Evolutionary conservation across 257 asterid genomes (phyloP).

Genomic region (Capsicum pubescens): DNA sequence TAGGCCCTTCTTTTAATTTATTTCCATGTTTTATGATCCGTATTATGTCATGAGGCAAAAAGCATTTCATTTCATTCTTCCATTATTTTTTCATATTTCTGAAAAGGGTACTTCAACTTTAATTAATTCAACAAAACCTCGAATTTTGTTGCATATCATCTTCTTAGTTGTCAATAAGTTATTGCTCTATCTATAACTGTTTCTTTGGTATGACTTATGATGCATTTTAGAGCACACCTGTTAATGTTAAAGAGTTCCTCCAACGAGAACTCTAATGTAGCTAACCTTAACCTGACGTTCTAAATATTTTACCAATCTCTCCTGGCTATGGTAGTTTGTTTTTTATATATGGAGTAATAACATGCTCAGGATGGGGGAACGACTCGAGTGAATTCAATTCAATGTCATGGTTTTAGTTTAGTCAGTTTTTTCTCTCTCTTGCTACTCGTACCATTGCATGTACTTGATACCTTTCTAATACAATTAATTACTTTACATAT

Average conservation of each 20-base stretch:
- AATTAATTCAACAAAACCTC: neutral
- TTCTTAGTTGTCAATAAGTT: neutral
- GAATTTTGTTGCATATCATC: neutral
- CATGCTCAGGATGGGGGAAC: neutral
- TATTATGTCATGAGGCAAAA: neutral
- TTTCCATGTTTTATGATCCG: neutral
- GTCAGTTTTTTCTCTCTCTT: no score
- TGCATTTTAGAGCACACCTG: neutral
- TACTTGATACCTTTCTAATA: no score
- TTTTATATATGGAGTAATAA: neutral
- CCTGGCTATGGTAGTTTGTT: neutral
- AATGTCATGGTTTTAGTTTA: neutral
- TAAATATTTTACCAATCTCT: neutral
- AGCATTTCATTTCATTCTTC: neutral
- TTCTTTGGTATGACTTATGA: neutral
- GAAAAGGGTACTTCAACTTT: neutral
- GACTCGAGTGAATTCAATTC: neutral
- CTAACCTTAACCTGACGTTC: neutral
- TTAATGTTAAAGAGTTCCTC: neutral
- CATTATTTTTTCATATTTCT: neutral
- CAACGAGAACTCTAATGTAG: neutral
- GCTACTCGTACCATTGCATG: no score
- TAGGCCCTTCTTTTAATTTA: neutral
- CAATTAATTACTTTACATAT: no score
- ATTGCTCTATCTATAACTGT: neutral